phyloP scores from a whole-genome alignment of 768 basidiomycete genomes.

The Mycena latifolia region DNA sequence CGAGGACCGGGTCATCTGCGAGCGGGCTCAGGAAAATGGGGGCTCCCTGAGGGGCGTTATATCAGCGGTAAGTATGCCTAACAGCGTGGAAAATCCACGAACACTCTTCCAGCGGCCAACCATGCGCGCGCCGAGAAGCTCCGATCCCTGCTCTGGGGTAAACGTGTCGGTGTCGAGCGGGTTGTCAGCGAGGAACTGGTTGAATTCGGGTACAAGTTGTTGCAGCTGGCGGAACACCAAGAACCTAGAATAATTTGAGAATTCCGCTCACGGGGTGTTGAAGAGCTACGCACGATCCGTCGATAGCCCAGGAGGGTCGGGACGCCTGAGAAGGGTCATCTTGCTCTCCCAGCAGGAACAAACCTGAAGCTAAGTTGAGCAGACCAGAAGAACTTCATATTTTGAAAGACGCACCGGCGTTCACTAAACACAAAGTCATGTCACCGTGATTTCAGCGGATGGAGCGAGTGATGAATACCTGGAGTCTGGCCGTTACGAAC shows the following conservation, averaged over 20 bases:
- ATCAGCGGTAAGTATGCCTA: too few relatives aligned
- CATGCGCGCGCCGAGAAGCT: constrained; percentile 47
- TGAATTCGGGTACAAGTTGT: constrained; percentile 49
- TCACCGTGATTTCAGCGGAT: neutral
- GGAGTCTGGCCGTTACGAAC: constrained; percentile 36
- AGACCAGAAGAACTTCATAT: neutral
- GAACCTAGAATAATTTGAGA: constrained; percentile 8
- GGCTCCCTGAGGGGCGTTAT: constrained; percentile 42
- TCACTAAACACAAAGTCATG: neutral
- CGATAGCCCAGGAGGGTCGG: constrained; percentile 31
- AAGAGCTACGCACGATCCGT: constrained; percentile 39
- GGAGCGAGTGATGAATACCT: neutral
- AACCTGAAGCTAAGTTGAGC: constrained; percentile 6
- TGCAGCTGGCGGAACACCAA: constrained; percentile 43
- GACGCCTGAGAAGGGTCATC: constrained; percentile 32
- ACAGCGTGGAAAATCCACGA: constrained; percentile 10
- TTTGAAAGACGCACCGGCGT: constrained; percentile 24
- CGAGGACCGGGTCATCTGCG: constrained; percentile 41
- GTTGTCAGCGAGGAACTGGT: constrained; percentile 39
- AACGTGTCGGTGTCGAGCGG: constrained; percentile 33
- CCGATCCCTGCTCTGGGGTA: constrained; percentile 40
- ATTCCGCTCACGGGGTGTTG: neutral
- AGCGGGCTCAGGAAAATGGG: constrained; percentile 46
- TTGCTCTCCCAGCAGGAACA: constrained; percentile 42
- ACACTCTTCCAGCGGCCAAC: constrained; percentile 50